phyloP scores from a whole-genome alignment of 148 eudicot genomes.

The Nepenthes gracilis region DNA sequence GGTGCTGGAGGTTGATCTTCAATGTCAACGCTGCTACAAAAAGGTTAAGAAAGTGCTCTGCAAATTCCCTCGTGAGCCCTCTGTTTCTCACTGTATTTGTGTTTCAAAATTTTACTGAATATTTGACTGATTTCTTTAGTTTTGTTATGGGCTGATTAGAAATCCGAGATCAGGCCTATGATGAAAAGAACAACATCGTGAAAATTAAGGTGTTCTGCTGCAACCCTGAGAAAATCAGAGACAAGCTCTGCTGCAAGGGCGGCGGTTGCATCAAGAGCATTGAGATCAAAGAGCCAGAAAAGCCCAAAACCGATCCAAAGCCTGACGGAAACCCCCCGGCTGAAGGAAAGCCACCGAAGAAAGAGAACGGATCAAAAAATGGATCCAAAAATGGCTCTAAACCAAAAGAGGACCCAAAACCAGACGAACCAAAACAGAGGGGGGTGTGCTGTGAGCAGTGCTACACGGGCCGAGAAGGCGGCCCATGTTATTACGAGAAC shows the following conservation, averaged over 20 bases:
- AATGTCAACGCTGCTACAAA: slow-evolving; percentile 62
- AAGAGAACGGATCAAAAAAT: too few species aligned
- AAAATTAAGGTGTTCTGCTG: slow-evolving; percentile 68
- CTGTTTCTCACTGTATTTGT: neutral
- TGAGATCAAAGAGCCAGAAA: slow-evolving; percentile 24
- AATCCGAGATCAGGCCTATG: slow-evolving; percentile 57
- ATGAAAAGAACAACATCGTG: slow-evolving; percentile 63
- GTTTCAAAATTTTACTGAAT: too few species aligned
- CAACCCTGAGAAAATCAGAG: slow-evolving; percentile 72
- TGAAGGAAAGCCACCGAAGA: too few species aligned
- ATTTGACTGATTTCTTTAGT: neutral
- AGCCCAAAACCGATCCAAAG: too few species aligned
- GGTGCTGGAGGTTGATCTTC: slow-evolving; percentile 70
- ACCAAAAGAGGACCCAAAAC: slow-evolving; percentile 8
- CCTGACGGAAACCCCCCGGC: too few species aligned
- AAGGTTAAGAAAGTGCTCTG: slow-evolving; percentile 64
- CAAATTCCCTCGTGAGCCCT: slow-evolving; percentile 63
- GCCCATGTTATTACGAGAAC: slow-evolving; percentile 26
- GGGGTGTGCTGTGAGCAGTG: slow-evolving; percentile 14
- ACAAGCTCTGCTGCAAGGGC: slow-evolving; percentile 62
- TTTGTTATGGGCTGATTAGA: slow-evolving; percentile 33
- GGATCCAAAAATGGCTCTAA: too few species aligned
- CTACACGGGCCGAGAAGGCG: slow-evolving; percentile 18
- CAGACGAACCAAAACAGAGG: slow-evolving; percentile 22
- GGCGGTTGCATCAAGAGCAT: slow-evolving; percentile 53